Base-by-base conservation (phyloP, 2,329 filamentous ascomycete genomes). In the Botrytis medusae region DNA sequence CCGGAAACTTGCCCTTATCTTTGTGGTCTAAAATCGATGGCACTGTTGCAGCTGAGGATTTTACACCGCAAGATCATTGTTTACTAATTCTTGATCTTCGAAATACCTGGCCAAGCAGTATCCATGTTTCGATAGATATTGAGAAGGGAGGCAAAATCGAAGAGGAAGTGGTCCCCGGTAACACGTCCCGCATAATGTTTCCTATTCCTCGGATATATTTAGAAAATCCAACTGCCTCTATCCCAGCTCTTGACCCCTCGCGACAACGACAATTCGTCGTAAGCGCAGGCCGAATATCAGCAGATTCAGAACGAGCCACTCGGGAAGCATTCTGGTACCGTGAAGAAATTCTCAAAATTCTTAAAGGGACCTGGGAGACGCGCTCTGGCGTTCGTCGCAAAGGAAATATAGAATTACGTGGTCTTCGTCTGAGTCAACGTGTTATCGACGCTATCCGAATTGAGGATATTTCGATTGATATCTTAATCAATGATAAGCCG, bases 181-280 rank as follows among this genome's bases (percentile, higher is more conserved):
- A 91, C 80, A 92, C 92, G 1, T 91, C 89, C 67, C 90, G 95
- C 1, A 85, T 97, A 48, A 87, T 95, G 69, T 84, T 97, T 18
- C 91, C 94, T 0, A 84, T 97, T 4, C 92, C 89, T 71, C 89
- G 93, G 51, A 86, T 97, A 57, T 93, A 92, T 80, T 82, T 97
- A 32, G 86, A 90, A n/a, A 89, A 96, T 75, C 90, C 93, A 4
- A 89, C 94, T 79, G 90, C 91, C 2, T 86, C 91, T 1, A 93
- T 98, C 57, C 95, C 94, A 0, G 91, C 90, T 1, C 85, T 97
- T 16, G 94, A 95, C 77, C 92, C 92, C 0, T 90, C 91, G 0
- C 90, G 92, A n/a, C 92, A 94, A 79, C 89, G 94, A n/a, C 95
- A 98, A 80, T 98, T 97, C 78, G 93, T 98, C 44, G 93, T 97